phyloP scores from a whole-genome alignment of 78 protist species.

The Bodo saltans region DNA sequence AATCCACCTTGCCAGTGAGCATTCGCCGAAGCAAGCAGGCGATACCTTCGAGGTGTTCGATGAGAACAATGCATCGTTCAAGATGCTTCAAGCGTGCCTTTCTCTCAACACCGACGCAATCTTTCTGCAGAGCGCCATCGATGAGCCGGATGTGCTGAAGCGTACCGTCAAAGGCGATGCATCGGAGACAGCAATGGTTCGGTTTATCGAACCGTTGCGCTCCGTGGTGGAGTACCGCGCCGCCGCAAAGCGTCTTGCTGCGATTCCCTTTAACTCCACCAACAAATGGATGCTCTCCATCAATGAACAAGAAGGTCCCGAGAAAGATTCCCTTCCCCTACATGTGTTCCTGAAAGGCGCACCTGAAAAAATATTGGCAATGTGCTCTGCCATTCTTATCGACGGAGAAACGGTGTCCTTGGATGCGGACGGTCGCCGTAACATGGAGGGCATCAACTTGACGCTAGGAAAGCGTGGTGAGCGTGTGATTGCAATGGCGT shows the following conservation, averaged over 20 bases:
- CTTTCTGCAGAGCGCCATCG: background rate
- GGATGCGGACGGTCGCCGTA: background rate
- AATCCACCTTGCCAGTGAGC: too few species aligned
- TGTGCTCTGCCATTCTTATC: conserved; percentile 33
- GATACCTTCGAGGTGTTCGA: too few species aligned
- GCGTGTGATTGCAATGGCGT: conserved; percentile 60
- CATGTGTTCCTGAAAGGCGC: conserved; percentile 73
- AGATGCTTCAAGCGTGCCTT: background rate
- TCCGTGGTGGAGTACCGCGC: conserved; percentile 18
- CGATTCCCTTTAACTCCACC: conserved; percentile 91
- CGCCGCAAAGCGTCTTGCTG: conserved; percentile 44
- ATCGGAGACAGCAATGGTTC: conserved; percentile 80
- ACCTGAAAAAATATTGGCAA: conserved; percentile 68
- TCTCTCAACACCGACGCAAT: background rate
- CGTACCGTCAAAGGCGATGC: conserved; percentile 72
- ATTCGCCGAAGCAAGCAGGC: too few species aligned
- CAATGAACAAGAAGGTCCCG: background rate
- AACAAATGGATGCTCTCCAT: conserved; percentile 77
- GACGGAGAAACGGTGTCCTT: conserved; percentile 39
- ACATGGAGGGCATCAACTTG: background rate
- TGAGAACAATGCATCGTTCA: background rate
- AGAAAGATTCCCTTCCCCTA: conserved; percentile 31
- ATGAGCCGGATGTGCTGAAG: background rate
- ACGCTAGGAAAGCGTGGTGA: conserved; percentile 50
- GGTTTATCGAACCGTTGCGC: conserved; percentile 37